These are phyloP conservation scores for Sphaerulina vaccinii DNA, from an alignment of 2,329 filamentous ascomycete genomes.

Conservation along the genomic window DNA sequence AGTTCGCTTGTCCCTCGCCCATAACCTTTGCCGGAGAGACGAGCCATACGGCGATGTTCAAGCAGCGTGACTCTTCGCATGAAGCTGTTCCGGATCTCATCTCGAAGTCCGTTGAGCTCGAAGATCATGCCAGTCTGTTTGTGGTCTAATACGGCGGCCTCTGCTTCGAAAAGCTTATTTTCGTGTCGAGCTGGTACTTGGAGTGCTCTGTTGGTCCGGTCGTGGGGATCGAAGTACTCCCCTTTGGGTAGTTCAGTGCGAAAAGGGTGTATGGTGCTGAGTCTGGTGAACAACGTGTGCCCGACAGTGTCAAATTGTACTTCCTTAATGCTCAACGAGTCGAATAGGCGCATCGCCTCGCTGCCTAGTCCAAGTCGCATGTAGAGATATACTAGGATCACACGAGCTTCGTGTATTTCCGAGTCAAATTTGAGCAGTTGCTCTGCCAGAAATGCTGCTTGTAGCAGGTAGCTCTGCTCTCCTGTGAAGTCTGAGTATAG, in stretches of 20 bases:
- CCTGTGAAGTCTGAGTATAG: conserved; percentile 23
- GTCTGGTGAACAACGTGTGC: conserved; percentile 36
- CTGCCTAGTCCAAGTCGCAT: conserved; percentile 36
- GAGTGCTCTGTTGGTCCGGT: conserved; percentile 31
- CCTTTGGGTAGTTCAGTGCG: conserved; percentile 22
- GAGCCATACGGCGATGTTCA: conserved; percentile 36
- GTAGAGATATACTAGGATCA: conserved; percentile 38
- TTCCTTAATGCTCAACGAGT: conserved; percentile 38
- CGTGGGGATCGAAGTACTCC: conserved; percentile 31
- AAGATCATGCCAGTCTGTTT: conserved; percentile 39
- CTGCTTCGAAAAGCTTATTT: conserved; percentile 35
- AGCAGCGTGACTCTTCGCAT: conserved; percentile 35
- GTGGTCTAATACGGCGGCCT: conserved; percentile 32
- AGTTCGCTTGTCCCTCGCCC: conserved; percentile 24
- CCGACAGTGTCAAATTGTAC: conserved; percentile 40
- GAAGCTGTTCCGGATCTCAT: conserved; percentile 32
- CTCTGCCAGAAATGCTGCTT: conserved; percentile 34
- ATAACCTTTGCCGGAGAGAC: conserved; percentile 29
- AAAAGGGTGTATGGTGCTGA: conserved; percentile 36
- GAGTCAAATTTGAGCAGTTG: conserved; percentile 28
- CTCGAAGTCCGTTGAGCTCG: conserved; percentile 37
- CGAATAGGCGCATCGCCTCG: conserved; percentile 34
- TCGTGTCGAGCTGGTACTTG: conserved; percentile 35
- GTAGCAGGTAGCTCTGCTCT: conserved; percentile 29
- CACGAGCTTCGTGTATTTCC: conserved; percentile 36